phyloP scores from a whole-genome alignment of 2,329 filamentous ascomycete species.

The Lecanicillium sp. region DNA sequence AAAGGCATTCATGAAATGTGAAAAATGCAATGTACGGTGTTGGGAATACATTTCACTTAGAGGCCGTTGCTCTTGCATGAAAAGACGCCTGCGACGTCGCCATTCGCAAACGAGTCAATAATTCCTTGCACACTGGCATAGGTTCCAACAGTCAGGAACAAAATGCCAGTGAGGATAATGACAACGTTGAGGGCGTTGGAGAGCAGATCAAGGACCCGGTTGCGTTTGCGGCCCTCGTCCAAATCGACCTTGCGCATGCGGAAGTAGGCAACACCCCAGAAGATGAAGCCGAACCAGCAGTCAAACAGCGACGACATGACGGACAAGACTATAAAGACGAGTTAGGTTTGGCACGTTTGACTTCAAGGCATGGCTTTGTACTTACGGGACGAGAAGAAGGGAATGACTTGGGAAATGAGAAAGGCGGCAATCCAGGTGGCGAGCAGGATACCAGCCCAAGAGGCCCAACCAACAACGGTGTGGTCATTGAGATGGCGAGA shows the following conservation, averaged over 20 bases:
- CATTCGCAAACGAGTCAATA: slow-evolving; percentile 60
- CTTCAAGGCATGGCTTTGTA: slow-evolving; percentile 5
- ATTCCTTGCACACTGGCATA: slow-evolving; percentile 72
- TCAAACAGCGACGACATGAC: slow-evolving; percentile 86
- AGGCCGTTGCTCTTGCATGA: slow-evolving; percentile 63
- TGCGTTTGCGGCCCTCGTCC: slow-evolving; percentile 43
- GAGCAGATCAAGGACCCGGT: slow-evolving; percentile 39
- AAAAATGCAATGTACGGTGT: too few species aligned
- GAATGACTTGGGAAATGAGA: slow-evolving; percentile 86
- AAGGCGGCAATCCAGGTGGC: slow-evolving; percentile 80
- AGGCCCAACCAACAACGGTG: slow-evolving; percentile 71
- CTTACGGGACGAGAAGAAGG: slow-evolving; percentile 75
- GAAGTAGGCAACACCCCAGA: slow-evolving; percentile 79
- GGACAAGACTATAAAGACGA: slow-evolving; percentile 42
- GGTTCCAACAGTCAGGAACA: slow-evolving; percentile 76
- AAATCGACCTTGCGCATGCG: slow-evolving; percentile 63
- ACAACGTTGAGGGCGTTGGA: slow-evolving; percentile 61
- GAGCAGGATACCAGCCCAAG: slow-evolving; percentile 66
- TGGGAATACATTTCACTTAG: slow-evolving; percentile 1
- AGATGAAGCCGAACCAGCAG: slow-evolving; percentile 92
- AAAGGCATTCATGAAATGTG: too few species aligned
- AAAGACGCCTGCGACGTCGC: slow-evolving; percentile 64
- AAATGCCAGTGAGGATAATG: slow-evolving; percentile 68
- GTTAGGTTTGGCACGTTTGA: slow-evolving; percentile 6
- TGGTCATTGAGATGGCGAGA: slow-evolving; percentile 74